Conservation (phyloP, 202 grass and related monocot genomes). For the Schoenoplectus tabernaemontani region DNA sequence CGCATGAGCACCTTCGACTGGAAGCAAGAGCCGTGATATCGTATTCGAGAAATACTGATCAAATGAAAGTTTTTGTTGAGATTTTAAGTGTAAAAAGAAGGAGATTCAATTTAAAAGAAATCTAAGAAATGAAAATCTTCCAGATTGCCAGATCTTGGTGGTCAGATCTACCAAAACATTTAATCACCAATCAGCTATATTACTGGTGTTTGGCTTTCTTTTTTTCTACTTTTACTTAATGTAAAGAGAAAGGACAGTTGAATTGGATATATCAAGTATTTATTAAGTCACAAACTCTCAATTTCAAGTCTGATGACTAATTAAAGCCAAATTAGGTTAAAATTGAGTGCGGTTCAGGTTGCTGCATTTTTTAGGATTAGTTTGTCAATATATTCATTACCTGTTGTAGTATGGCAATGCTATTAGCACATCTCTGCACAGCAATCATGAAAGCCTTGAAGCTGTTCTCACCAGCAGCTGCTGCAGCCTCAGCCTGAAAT, state of each 20-base stretch:
- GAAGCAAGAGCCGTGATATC: conserved; percentile 81
- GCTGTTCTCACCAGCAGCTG: conserved; percentile 82
- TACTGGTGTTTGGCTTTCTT: background rate
- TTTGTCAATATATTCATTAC: conserved; percentile 38
- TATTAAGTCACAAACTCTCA: background rate
- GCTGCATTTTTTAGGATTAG: background rate
- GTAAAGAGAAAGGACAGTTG: background rate
- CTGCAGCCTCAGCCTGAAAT: conserved; percentile 75
- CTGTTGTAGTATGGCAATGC: conserved; percentile 94
- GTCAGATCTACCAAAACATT: background rate
- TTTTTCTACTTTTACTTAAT: background rate
- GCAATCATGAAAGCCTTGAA: conserved; percentile 94
- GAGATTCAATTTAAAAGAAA: background rate
- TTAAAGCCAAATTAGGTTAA: background rate
- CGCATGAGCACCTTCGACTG: conserved; percentile 79
- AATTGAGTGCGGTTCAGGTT: background rate
- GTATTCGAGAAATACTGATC: conserved; percentile 84
- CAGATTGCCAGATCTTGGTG: background rate
- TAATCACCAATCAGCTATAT: background rate
- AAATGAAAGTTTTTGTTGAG: background rate
- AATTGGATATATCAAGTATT: background rate
- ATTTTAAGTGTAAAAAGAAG: background rate
- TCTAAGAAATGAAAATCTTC: background rate
- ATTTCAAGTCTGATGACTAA: background rate
- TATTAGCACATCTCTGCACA: conserved; percentile 92